These are phyloP conservation scores for Monilinia polystroma DNA, from an alignment of 2,329 filamentous ascomycete species.

Conservation along the genomic window DNA sequence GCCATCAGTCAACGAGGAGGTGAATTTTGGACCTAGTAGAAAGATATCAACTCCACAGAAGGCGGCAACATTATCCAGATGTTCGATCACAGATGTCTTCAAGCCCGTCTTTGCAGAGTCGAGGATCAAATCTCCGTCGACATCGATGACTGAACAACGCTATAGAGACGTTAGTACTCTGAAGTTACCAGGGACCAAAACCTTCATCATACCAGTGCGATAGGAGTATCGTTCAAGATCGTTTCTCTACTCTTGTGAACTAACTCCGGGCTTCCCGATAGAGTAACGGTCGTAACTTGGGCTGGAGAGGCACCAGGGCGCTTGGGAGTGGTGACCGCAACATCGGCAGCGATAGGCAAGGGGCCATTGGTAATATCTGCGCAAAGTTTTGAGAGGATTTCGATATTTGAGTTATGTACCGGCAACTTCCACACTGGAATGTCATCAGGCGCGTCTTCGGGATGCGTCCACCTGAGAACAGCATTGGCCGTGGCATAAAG, in stretches of 20 bases:
- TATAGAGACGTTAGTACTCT: constrained; percentile 46
- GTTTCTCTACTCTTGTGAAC: constrained; percentile 88
- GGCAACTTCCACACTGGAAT: constrained; percentile 85
- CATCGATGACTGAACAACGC: constrained; percentile 91
- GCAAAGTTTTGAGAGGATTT: constrained; percentile 75
- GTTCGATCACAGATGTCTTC: constrained; percentile 73
- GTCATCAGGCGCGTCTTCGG: constrained; percentile 80
- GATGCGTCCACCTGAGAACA: constrained; percentile 89
- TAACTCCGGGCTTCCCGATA: constrained; percentile 82
- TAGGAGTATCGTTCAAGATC: constrained; percentile 87
- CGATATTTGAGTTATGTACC: constrained; percentile 85
- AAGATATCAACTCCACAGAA: constrained; percentile 97
- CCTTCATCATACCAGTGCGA: constrained; percentile 71
- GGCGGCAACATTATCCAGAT: constrained; percentile 80
- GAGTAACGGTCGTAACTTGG: constrained; percentile 81
- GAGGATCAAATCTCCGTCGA: constrained; percentile 87
- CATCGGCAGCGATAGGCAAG: constrained; percentile 76
- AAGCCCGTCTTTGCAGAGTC: constrained; percentile 66
- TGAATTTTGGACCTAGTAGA: constrained; percentile 83
- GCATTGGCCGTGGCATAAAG: constrained; percentile 88
- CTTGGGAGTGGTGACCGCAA: constrained; percentile 79
- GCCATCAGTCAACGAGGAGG: constrained; percentile 68
- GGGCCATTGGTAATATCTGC: constrained; percentile 71
- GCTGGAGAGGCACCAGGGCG: constrained; percentile 52
- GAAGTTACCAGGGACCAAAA: background rate